These are phyloP conservation scores for Musa acuminata DNA, from an alignment of 176 grass and related monocot species.

Conservation along the genomic window DNA sequence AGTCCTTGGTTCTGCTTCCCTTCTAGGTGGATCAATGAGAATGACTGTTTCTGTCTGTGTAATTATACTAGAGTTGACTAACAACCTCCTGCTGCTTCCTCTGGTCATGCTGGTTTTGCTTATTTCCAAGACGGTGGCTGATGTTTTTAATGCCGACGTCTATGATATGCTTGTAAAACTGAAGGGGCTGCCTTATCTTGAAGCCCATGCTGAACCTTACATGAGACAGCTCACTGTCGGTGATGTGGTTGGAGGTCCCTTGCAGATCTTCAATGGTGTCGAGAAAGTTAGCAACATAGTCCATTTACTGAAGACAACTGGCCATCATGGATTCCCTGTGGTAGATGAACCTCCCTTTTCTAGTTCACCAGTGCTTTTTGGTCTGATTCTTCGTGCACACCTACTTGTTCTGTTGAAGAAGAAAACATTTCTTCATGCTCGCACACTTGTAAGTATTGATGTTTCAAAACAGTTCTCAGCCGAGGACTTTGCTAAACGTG, in stretches of 20 bases:
- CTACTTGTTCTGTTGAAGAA: constrained; percentile 85
- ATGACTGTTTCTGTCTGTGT: constrained; percentile 94
- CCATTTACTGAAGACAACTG: constrained; percentile 63
- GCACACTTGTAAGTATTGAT: constrained; percentile 27
- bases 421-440: constrained; percentile 41
- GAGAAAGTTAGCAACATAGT: constrained; percentile 85
- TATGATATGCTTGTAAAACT: constrained; percentile 80
- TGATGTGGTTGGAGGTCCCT: constrained; percentile 85
- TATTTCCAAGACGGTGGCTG: constrained; percentile 93
- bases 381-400: constrained; percentile 66
- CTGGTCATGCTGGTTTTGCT: constrained; percentile 82
- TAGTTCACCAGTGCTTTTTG: constrained; percentile 51
- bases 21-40: constrained; percentile 89
- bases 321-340: constrained; percentile 86
- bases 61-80: constrained; percentile 74
- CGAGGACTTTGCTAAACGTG: constrained; percentile 72
- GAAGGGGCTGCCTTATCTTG: constrained; percentile 89
- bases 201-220: constrained; percentile 86
- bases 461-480: constrained; percentile 44
- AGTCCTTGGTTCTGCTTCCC: constrained; percentile 79
- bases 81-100: constrained; percentile 82
- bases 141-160: constrained; percentile 65
- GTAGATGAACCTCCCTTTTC: constrained; percentile 68
- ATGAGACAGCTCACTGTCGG: constrained; percentile 78
- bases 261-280: constrained; percentile 56